Conservation (phyloP, 257 asterid genomes). For the Capsicum rhomboideum region DNA sequence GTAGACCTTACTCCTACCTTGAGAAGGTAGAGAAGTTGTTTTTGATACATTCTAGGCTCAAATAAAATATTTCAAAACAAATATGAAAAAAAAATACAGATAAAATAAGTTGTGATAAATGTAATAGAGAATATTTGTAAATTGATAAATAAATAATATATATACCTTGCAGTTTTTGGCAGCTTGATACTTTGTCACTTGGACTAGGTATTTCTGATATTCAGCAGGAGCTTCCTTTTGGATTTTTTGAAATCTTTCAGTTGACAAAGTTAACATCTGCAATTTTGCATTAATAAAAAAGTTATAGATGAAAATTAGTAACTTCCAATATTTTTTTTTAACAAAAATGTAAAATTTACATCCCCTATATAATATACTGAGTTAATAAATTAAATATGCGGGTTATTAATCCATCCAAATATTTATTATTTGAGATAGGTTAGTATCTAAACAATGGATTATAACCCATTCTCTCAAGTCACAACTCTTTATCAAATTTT, state of each 20-base stretch:
- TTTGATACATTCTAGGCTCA: not conserved
- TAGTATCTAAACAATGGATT: too few relatives aligned
- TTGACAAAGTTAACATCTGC: conserved; percentile 76
- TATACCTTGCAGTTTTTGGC: conserved; percentile 77
- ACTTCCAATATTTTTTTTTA: not conserved
- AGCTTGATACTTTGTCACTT: conserved; percentile 78
- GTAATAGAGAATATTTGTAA: not conserved
- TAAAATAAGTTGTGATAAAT: not conserved
- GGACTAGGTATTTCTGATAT: conserved; percentile 55
- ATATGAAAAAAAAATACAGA: not conserved
- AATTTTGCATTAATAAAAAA: not conserved
- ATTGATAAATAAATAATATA: not conserved
- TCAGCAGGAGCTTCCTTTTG: conserved; percentile 74
- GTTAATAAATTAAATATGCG: not conserved
- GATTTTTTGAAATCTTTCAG: conserved; percentile 71
- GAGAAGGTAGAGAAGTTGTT: not conserved
- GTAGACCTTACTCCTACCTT: too few relatives aligned
- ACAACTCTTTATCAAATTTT: not conserved
- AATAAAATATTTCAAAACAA: rapidly evolving
- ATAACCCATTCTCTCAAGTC: not conserved
- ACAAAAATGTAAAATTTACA: not conserved
- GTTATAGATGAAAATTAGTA: not conserved
- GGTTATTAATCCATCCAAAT: not conserved
- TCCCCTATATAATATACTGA: not conserved
- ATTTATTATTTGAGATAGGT: not conserved